Base-by-base conservation (phyloP, 2,329 filamentous ascomycete species). In the Paramyrothecium sp. region DNA sequence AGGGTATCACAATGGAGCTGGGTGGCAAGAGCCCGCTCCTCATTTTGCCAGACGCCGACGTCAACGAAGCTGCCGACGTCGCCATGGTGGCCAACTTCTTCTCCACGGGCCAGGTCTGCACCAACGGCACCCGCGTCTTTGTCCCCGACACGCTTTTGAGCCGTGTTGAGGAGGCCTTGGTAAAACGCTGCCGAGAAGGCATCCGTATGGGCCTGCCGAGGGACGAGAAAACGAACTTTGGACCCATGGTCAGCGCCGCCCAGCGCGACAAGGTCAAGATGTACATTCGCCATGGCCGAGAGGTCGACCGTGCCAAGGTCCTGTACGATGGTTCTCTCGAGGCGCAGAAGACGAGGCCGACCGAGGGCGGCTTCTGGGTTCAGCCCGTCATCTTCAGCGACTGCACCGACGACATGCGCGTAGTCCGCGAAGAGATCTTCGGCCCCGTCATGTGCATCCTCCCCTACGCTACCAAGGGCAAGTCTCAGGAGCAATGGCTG, bases 71-170 rank as follows among this genome's bases (percentile, higher is more conserved):
- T n/a, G 92, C 91, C 34, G 89, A 96, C 67, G 89, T 91, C 30
- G 92, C 91, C 61, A 93, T 96, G 89, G 91, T 96, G 81, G 92
- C 92, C 65, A 96, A 96, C 74, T 96, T 96, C 77, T 96, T 90
- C 80, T 92, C 89, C 63, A 90, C 90, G 0, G 92, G 92, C 30
- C 92, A 97, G 74, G 92, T 96, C 53, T 97, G 92, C 81, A 96
- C 92, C 53, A 96, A 96, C 71, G 92, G 92, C 53, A 96, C 92
- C 1, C 83, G 92, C 12, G 92, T 96, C 34, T 96, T 96, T 70
- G 82, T 97, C 3, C 91, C 89, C 0, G 75, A 80, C 34, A 70
- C 75, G 41, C 81, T 92, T 71, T 87, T 92, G 69, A 57, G 75
- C 16, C 78, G 77, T 0, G 93, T 96, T 62, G 91, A 96, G 71